Evolutionary conservation across 495 filamentous ascomycete species (phyloP).

Genomic region (Hyaloscypha variabilis): DNA sequence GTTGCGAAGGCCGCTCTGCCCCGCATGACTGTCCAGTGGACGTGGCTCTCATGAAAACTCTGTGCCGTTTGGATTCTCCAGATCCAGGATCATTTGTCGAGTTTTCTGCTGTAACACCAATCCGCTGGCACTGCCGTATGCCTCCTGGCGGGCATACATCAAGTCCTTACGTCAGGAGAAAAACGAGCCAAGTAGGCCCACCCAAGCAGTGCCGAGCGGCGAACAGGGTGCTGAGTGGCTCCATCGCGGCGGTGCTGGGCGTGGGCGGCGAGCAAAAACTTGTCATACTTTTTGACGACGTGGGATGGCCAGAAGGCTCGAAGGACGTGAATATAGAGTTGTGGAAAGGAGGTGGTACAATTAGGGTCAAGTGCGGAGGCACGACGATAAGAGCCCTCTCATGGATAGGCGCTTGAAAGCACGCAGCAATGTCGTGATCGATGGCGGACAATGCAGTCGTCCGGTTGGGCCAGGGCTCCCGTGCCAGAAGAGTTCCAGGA

Average conservation of each 20-base stretch:
- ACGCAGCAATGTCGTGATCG: not conserved
- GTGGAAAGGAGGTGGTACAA: not conserved
- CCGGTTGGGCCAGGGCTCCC: not conserved
- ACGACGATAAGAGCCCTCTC: not conserved
- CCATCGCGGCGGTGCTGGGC: not conserved
- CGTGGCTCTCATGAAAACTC: not conserved
- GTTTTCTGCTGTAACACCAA: slow-evolving; percentile 6
- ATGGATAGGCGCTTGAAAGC: not conserved
- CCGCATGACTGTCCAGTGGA: no score
- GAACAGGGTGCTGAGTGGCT: not conserved
- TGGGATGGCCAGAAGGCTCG: not conserved
- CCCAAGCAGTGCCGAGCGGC: not conserved
- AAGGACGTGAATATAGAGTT: not conserved
- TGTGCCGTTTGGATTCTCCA: not conserved
- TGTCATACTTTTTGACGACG: not conserved
- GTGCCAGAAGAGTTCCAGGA: not conserved
- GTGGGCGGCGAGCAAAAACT: not conserved
- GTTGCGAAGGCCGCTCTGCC: not conserved
- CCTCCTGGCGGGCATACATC: not conserved
- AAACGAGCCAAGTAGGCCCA: not conserved
- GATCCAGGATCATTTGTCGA: slow-evolving; percentile 4
- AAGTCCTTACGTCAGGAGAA: not conserved
- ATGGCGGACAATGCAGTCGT: not conserved
- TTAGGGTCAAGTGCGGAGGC: not conserved
- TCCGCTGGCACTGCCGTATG: slow-evolving; percentile 1